These are phyloP conservation scores for Phaffia tasmanica DNA, from an alignment of 768 basidiomycete genomes.

Conservation along the genomic window DNA sequence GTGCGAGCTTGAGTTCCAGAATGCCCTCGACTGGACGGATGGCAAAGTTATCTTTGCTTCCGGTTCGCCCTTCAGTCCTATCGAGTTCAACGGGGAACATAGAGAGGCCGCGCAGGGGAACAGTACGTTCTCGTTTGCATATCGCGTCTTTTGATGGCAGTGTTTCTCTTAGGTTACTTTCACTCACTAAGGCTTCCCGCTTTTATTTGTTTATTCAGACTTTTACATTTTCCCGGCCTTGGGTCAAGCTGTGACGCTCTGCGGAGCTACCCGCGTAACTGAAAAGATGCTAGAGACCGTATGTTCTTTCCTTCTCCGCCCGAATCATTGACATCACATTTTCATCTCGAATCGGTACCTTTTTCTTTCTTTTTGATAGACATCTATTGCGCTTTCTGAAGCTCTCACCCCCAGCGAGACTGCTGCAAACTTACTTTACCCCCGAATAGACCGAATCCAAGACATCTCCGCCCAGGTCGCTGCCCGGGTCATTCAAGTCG, in stretches of 20 bases:
- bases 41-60: constrained; percentile 63
- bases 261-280: constrained; percentile 57
- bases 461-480: constrained; percentile 49
- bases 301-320: constrained; percentile 39
- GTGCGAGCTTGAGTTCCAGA: constrained; percentile 35
- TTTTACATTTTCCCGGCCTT: constrained; percentile 46
- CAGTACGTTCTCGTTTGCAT: constrained; percentile 77
- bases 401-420: constrained; percentile 62
- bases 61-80: constrained; percentile 70
- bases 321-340: neutral
- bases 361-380: neutral
- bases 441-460: constrained; percentile 56
- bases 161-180: neutral
- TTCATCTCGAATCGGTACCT: too few species aligned
- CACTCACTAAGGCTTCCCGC: neutral
- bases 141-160: constrained; percentile 37
- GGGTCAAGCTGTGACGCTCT: constrained; percentile 63
- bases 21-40: constrained; percentile 43
- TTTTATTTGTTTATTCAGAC: neutral
- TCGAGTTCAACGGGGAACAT: constrained; percentile 47
- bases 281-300: constrained; percentile 83
- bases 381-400: constrained; percentile 51
- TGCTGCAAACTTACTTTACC: constrained; percentile 61
- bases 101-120: constrained; percentile 82
- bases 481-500: constrained; percentile 60